Percentiles rank a stretch among this genome's conserved stretches.
Conservation (phyloP, 495 filamentous ascomycete genomes). For the Neurospora sp. region DNA sequence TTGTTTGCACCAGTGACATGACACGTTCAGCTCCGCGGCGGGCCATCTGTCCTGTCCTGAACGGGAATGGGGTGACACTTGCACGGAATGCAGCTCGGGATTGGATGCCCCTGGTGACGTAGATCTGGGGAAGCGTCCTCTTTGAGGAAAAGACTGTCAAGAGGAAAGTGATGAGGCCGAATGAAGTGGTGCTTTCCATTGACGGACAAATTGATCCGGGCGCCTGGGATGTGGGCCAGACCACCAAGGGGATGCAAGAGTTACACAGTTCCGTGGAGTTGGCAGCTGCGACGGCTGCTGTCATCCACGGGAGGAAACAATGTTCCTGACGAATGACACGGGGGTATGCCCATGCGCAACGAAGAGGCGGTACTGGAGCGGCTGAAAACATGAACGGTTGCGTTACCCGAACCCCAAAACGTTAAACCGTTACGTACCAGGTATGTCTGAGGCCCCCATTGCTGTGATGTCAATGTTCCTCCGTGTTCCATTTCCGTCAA, state of each 20-base stretch:
- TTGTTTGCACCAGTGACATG: background rate
- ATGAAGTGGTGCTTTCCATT: no score
- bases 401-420: background rate
- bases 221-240: background rate
- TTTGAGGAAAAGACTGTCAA: no score
- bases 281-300: background rate
- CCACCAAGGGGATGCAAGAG: background rate
- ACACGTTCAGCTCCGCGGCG: background rate
- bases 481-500: background rate
- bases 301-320: background rate
- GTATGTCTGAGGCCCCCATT: background rate
- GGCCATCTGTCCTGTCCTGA: background rate
- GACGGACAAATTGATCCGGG: background rate
- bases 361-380: background rate
- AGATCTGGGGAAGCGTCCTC: no score
- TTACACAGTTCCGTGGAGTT: background rate
- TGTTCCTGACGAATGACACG: background rate
- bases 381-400: background rate
- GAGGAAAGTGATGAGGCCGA: no score
- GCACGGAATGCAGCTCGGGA: background rate
- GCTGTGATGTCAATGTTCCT: background rate
- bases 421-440: background rate
- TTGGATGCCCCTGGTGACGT: background rate
- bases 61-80: no score
- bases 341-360: background rate